phyloP scores from a whole-genome alignment of 331 rosid genomes.

The Rosa hybrid region DNA sequence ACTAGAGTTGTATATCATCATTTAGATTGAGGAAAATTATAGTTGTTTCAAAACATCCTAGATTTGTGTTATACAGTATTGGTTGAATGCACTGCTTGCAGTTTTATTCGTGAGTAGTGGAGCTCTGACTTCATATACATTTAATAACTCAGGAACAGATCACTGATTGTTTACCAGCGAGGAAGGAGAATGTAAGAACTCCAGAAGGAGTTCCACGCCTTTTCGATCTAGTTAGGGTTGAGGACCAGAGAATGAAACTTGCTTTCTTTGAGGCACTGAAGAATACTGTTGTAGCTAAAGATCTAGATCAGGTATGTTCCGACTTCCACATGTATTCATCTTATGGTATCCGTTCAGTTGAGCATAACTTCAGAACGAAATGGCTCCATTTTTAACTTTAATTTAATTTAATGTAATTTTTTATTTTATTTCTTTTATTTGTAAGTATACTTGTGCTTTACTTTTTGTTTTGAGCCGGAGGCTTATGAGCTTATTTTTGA shows the following conservation, averaged over 20 bases:
- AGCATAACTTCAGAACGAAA: too few species aligned
- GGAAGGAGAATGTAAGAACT: constrained; percentile 57
- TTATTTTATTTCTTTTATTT: too few species aligned
- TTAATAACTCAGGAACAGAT: constrained; percentile 70
- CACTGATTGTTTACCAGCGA: constrained; percentile 51
- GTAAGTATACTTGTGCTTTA: too few species aligned
- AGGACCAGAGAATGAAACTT: constrained; percentile 80
- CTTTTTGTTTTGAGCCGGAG: too few species aligned
- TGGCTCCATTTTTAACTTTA: too few species aligned
- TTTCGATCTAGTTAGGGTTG: constrained; percentile 77
- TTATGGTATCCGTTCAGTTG: background rate
- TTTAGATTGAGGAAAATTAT: too few species aligned
- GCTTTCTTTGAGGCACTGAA: constrained; percentile 79
- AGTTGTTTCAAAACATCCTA: too few species aligned
- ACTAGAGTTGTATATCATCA: too few species aligned
- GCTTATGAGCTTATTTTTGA: too few species aligned
- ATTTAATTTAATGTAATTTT: too few species aligned
- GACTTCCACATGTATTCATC: background rate
- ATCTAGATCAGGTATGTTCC: constrained; percentile 80
- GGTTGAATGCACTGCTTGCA: constrained; percentile 34
- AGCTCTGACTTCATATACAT: background rate
- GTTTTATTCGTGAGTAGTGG: constrained; percentile 31
- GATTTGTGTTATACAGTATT: too few species aligned
- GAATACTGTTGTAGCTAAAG: constrained; percentile 81
- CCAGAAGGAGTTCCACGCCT: constrained; percentile 93